These are phyloP conservation scores for Cinchona pubescens DNA, from an alignment of 257 asterid species.

Conservation along the genomic window DNA sequence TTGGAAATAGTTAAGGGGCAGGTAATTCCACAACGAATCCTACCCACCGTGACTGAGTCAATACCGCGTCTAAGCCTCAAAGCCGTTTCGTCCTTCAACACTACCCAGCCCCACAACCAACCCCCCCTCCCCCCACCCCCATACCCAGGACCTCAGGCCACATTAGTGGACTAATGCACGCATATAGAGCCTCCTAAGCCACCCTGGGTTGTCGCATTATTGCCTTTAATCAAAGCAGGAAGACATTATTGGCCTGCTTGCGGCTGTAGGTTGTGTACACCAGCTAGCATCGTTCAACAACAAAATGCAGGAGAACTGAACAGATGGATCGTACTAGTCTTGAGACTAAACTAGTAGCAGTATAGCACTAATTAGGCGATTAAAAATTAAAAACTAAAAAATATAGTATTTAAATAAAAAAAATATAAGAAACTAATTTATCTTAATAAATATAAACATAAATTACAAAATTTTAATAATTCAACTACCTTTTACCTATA, in stretches of 20 bases:
- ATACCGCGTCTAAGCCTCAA: conserved; percentile 12
- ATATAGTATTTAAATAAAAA: no score
- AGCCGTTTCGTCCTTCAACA: conserved; percentile 19
- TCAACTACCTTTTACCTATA: no score
- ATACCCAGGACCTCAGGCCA: not conserved
- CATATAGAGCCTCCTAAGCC: conserved; percentile 17
- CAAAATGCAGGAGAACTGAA: not conserved
- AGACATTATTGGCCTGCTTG: conserved; percentile 11
- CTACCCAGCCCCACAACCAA: no score
- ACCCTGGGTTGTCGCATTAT: conserved; percentile 15
- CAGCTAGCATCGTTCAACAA: not conserved
- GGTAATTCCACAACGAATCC: conserved; percentile 44
- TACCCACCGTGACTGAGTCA: conserved; percentile 36
- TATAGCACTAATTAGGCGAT: no score
- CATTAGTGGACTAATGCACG: conserved; percentile 8
- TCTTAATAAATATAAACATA: no score
- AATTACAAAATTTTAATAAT: no score
- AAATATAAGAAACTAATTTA: no score
- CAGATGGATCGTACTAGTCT: not conserved
- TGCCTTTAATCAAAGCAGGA: conserved; percentile 10
- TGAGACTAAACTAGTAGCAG: not conserved
- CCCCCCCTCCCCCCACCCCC: not conserved
- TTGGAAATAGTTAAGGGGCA: conserved; percentile 35
- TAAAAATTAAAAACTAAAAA: no score
- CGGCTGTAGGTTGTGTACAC: conserved; percentile 6